Percentiles rank a stretch among this genome's conserved stretches.
Conservation (phyloP, 345 rosid species). For the Linum lewisii region DNA sequence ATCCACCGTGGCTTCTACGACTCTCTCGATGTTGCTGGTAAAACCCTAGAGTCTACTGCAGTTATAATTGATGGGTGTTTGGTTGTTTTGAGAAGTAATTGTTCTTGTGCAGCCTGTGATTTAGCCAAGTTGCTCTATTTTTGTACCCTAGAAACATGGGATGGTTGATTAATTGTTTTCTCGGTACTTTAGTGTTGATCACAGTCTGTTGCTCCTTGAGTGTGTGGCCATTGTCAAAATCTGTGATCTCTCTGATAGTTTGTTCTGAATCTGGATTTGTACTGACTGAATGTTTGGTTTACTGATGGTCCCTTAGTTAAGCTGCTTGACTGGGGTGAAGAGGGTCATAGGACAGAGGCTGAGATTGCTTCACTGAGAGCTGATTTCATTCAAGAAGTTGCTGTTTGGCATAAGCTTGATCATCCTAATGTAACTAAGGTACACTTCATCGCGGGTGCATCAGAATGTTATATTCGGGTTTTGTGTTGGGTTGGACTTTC, state of each 20-base stretch:
- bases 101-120: slow-evolving; percentile 48
- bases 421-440: slow-evolving; percentile 99
- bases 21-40: slow-evolving; percentile 87
- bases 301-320: slow-evolving; percentile 45
- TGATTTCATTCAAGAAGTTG: slow-evolving; percentile 90
- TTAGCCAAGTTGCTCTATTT: slow-evolving; percentile 35
- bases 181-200: slow-evolving; percentile 49
- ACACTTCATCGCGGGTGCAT: slow-evolving; percentile 12
- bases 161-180: slow-evolving; percentile 21
- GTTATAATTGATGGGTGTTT: slow-evolving; percentile 10
- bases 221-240: too few relatives aligned
- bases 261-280: slow-evolving; percentile 10
- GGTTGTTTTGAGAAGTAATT: slow-evolving; percentile 20
- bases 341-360: slow-evolving; percentile 90
- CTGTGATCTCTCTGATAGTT: slow-evolving; percentile 5
- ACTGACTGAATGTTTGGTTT: slow-evolving; percentile 5
- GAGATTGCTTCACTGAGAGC: slow-evolving; percentile 71
- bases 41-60: slow-evolving; percentile 21
- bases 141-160: slow-evolving; percentile 27
- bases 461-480: too few relatives aligned
- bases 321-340: slow-evolving; percentile 99
- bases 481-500: too few relatives aligned
- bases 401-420: slow-evolving; percentile 96
- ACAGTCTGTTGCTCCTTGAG: background rate
- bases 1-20: slow-evolving; percentile 96